These are phyloP conservation scores for Pyrenophora seminiperda DNA, from an alignment of 2,329 filamentous ascomycete genomes.

Conservation along the genomic window DNA sequence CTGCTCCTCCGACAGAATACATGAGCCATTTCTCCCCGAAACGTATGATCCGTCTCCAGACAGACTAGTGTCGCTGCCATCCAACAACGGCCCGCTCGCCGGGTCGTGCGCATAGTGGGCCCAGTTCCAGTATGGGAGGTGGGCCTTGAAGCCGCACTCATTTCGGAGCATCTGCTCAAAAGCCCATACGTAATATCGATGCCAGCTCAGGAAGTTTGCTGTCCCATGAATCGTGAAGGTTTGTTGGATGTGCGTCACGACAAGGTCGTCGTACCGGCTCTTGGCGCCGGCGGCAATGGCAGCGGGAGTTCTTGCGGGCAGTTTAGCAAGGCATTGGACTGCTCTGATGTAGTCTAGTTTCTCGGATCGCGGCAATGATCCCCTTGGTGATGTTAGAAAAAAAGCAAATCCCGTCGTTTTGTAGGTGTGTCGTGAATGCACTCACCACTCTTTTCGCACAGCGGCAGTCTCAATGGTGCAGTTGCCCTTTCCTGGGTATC, in stretches of 20 bases:
- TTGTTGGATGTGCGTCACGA: conserved; percentile 41
- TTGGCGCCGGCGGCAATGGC: conserved; percentile 31
- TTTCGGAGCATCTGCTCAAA: conserved; percentile 49
- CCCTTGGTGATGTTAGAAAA: conserved; percentile 9
- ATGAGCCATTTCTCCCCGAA: conserved; percentile 31
- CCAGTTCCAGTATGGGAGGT: conserved; percentile 59
- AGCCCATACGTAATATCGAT: conserved; percentile 50
- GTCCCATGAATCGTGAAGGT: conserved; percentile 38
- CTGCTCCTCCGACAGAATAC: conserved; percentile 22
- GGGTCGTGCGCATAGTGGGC: conserved; percentile 53
- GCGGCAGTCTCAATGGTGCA: conserved; percentile 48
- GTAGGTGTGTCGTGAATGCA: background rate
- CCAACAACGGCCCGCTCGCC: conserved; percentile 58
- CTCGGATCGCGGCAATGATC: conserved; percentile 21
- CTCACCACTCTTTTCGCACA: conserved; percentile 53
- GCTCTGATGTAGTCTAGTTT: conserved; percentile 39
- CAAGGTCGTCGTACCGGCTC: conserved; percentile 42
- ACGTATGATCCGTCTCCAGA: conserved; percentile 53
- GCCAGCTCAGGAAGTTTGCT: conserved; percentile 44
- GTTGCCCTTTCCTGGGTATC: conserved; percentile 25
- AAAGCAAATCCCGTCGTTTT: too few species aligned
- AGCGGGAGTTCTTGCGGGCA: conserved; percentile 30
- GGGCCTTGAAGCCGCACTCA: conserved; percentile 51
- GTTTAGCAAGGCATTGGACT: conserved; percentile 36
- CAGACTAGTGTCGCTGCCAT: conserved; percentile 56